phyloP scores from a whole-genome alignment of 257 asterid genomes.

The Prunella vulgaris region DNA sequence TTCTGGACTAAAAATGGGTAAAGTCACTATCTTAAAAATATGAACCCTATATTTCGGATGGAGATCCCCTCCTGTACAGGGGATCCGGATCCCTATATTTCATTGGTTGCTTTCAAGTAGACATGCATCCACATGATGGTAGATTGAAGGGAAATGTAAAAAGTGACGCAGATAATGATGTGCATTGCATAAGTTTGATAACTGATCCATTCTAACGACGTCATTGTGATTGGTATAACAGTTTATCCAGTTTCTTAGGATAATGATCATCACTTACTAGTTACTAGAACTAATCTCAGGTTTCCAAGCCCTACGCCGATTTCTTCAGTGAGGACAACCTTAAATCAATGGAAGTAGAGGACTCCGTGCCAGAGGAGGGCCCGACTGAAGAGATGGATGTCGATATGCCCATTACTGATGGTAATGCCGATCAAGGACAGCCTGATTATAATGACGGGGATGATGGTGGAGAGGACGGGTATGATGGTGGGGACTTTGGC shows the following conservation, averaged over 20 bases:
- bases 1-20: no score
- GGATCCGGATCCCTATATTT: no score
- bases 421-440: slow-evolving; percentile 28
- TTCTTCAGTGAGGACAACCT: slow-evolving; percentile 57
- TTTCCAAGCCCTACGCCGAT: slow-evolving; percentile 69
- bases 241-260: neutral
- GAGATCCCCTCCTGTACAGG: no score
- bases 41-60: no score
- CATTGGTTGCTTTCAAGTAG: neutral
- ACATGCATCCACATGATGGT: neutral
- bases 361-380: slow-evolving; percentile 19
- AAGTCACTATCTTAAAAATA: no score
- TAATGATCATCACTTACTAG: neutral
- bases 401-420: slow-evolving; percentile 18
- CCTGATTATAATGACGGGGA: slow-evolving; percentile 47
- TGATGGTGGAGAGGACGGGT: slow-evolving; percentile 50
- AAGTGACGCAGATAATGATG: neutral
- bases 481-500: slow-evolving; percentile 48
- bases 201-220: neutral
- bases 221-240: neutral
- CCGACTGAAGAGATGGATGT: slow-evolving; percentile 39
- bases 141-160: neutral
- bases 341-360: slow-evolving; percentile 38
- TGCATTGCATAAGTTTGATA: neutral
- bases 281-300: slow-evolving; percentile 38